Percentiles rank a stretch among this genome's conserved stretches.
phyloP scores from a whole-genome alignment of 2,329 filamentous ascomycete species.

The Aspergillus aculeatinus region DNA sequence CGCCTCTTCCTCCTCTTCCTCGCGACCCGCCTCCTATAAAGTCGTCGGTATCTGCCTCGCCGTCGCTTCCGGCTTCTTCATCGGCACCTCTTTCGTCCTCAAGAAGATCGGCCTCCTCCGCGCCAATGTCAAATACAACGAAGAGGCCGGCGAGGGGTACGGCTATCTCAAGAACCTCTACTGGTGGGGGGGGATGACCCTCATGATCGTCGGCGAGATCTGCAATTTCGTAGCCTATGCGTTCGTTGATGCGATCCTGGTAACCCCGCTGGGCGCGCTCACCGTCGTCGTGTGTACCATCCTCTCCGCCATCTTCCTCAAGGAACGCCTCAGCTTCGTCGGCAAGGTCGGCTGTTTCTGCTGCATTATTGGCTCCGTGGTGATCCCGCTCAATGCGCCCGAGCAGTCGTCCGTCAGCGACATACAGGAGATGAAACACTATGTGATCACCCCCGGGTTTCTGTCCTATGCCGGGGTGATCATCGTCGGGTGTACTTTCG shows the following conservation, averaged over 20 bases:
- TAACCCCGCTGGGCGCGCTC: slow-evolving; percentile 86
- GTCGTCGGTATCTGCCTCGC: slow-evolving; percentile 82
- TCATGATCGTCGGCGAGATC: slow-evolving; percentile 95
- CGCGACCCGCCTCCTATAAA: slow-evolving; percentile 68
- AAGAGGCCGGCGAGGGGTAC: slow-evolving; percentile 93
- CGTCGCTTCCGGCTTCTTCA: slow-evolving; percentile 84
- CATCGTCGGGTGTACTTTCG: slow-evolving; percentile 68
- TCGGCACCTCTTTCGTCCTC: slow-evolving; percentile 90
- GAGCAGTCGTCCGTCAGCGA: slow-evolving; percentile 77
- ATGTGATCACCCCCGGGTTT: slow-evolving; percentile 83
- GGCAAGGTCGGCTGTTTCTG: slow-evolving; percentile 95
- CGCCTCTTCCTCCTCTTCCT: slow-evolving; percentile 8
- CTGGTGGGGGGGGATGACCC: slow-evolving; percentile 94
- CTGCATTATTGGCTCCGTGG: slow-evolving; percentile 87
- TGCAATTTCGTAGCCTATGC: slow-evolving; percentile 98
- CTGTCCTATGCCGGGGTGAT: slow-evolving; percentile 80
- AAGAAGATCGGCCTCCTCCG: slow-evolving; percentile 90
- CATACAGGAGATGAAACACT: slow-evolving; percentile 90
- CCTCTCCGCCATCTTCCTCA: slow-evolving; percentile 89
- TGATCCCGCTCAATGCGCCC: slow-evolving; percentile 93
- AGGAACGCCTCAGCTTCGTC: slow-evolving; percentile 91
- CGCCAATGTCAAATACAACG: slow-evolving; percentile 94
- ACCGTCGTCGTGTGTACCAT: slow-evolving; percentile 91
- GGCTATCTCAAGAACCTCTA: slow-evolving; percentile 92
- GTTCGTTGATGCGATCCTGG: slow-evolving; percentile 93